These are phyloP conservation scores for Bacterosira constricta DNA, from an alignment of 108 stramenopile species.

Conservation along the genomic window DNA sequence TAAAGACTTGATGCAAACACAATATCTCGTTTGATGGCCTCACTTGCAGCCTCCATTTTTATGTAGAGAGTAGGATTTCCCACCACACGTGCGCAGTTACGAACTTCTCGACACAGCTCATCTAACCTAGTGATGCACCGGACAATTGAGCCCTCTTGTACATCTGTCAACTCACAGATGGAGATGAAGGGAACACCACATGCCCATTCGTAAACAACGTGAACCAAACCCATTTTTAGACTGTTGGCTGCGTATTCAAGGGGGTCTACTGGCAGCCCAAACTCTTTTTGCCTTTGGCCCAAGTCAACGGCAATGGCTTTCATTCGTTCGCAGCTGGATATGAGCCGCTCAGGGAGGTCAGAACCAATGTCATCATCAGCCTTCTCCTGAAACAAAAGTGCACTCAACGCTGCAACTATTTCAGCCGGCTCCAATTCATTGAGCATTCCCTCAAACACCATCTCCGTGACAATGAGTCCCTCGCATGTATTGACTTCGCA, in stretches of 20 bases:
- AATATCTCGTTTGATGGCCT: conserved; percentile 95
- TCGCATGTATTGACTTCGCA: conserved; percentile 96
- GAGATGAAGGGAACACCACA: conserved; percentile 92
- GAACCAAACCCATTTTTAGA: conserved; percentile 95
- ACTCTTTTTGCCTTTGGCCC: conserved; percentile 80
- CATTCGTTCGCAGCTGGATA: conserved; percentile 73
- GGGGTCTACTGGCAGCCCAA: conserved; percentile 85
- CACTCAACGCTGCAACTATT: conserved; percentile 90
- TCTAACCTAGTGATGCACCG: conserved; percentile 95
- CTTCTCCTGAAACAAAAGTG: conserved; percentile 94
- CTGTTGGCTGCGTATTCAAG: conserved; percentile 73
- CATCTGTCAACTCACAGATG: conserved; percentile 87
- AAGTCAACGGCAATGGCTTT: conserved; percentile 76
- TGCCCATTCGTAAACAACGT: conserved; percentile 98
- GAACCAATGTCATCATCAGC: conserved; percentile 72
- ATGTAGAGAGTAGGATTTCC: conserved; percentile 95
- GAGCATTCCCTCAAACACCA: conserved; percentile 95
- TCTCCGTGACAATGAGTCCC: conserved; percentile 95
- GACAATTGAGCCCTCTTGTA: conserved; percentile 97
- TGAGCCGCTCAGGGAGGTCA: conserved; percentile 77
- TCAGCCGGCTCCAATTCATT: conserved; percentile 94
- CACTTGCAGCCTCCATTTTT: conserved; percentile 95
- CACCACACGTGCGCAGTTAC: conserved; percentile 94
- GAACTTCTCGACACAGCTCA: conserved; percentile 96
- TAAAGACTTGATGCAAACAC: conserved; percentile 97